Base-by-base conservation (phyloP, 2,329 filamentous ascomycete species). In the Aspergillus neoniger region DNA sequence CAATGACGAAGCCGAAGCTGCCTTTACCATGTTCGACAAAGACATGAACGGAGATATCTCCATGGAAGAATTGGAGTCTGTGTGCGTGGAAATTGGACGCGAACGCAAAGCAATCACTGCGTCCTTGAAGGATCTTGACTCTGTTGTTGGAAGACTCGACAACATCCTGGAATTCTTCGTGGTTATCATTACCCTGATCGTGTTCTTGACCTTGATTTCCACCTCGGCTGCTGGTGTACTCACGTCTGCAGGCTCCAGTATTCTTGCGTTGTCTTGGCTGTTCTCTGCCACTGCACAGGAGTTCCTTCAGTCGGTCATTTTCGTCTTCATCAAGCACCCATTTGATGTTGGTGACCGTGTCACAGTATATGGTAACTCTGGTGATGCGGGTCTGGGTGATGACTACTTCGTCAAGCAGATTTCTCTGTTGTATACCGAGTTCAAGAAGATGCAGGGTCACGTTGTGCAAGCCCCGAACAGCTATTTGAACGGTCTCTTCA, bases 401-500 rank as follows among this genome's bases (percentile, higher is more conserved):
- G 94, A 97, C 70, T 98, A 96, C 77, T 97, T 96, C 66, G 93
- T 98, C 57, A 96, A 96, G 57, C 91, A 96, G 72, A 96, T 98
- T 58, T 90, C 92, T 1, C 83, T 98, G 1, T 83, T 97, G 15
- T 98, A 95, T 74, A 98, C 94, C 14, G 94, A 97, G 72, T 97
- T 97, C 81, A 97, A 97, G 83, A 97, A 97, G 82, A 94, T 97
- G 91, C 90, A 97, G 76, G 94, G 94, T 2, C 93, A 97, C 69
- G 89, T 97, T 23, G 94, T 98, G 0, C 94, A 97, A 76, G 94
- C 94, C 0, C 94, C 94, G 10, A 98, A 98, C 83, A 96, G 90
- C 60, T 88, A 96, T 39, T 85, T 98, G 58, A 98, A 97, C 77
- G 92, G 87, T 0, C 83, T 98, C 0, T 97, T 97, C 77, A 96